Evolutionary conservation across 2,329 filamentous ascomycete species (phyloP), one percentile per base, ranked within the genome.

Genomic region (Talaromyces sp.): DNA sequence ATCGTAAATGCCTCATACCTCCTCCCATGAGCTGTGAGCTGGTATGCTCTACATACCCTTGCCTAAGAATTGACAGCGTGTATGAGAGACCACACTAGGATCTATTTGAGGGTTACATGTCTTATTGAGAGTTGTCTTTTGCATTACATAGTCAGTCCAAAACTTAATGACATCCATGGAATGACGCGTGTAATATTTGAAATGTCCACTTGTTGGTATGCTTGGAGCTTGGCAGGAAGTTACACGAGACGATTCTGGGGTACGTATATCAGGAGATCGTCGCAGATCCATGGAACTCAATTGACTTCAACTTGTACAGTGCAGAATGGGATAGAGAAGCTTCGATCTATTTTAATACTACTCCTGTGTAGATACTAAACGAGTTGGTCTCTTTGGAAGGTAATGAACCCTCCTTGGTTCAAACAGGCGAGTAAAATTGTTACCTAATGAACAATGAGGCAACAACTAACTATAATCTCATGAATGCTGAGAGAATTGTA

Each of bases 211-310:
- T 19, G 34, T 38, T 22, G 60, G 60, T 43, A 61, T 54, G 47
- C 29, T 19, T 22, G 11, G 34, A 54, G 45, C 47, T 62, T 62
- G 60, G 60, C 60, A 40, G 34, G 34, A 13, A n/a, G 34, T 62
- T 40, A 62, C 31, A 62, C 60, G 59, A 29, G 31, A 53, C n/a
- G 51, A 54, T 51, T 53, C 60, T 43, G 60, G 60, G 60, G 60
- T 61, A 51, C 45, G n/a, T 38, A 29, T 31, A 1, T 31, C 7
- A 19, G 17, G 27, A 53, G 27, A 31, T 31, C 4, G 5, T 10
- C 31, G 31, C 13, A 25, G 53, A 38, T 36, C 53, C 31, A 22
- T 38, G 10, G 29, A 22, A 38, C 2, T 25, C 27, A 13, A 15
- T 36, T 8, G 8, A 25, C 31, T 19, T 25, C n/a, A 34, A 15